Conservation (phyloP, 1,284 basidiomycete genomes). For the Macrocystidia cucumis region DNA sequence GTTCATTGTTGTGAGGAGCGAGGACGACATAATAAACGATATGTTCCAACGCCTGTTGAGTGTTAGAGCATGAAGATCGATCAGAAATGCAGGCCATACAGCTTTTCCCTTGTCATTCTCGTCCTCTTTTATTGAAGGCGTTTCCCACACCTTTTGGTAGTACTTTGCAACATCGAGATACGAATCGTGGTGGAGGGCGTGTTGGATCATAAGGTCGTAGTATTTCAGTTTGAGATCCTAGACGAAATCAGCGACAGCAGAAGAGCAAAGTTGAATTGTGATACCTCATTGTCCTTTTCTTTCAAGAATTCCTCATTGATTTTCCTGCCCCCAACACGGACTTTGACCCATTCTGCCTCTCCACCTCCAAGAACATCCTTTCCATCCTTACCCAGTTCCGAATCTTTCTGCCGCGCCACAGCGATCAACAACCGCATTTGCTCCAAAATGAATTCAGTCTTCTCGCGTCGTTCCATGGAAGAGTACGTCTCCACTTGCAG, state of each 20-base stretch:
- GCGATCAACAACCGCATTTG: slow-evolving; percentile 88
- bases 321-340: slow-evolving; percentile 88
- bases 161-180: slow-evolving; percentile 95
- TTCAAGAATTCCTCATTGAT: slow-evolving; percentile 93
- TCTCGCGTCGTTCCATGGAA: slow-evolving; percentile 96
- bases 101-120: slow-evolving; percentile 63
- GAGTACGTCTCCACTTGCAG: slow-evolving; percentile 99
- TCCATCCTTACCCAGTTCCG: slow-evolving; percentile 40
- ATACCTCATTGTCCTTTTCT: slow-evolving; percentile 80
- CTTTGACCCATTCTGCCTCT: slow-evolving; percentile 86
- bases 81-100: slow-evolving; percentile 35
- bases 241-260: background rate
- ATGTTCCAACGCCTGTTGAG: slow-evolving; percentile 74
- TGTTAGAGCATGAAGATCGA: slow-evolving; percentile 1
- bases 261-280: slow-evolving; percentile 6
- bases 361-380: slow-evolving; percentile 60
- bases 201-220: slow-evolving; percentile 95
- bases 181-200: slow-evolving; percentile 76
- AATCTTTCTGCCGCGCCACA: slow-evolving; percentile 68
- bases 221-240: slow-evolving; percentile 95
- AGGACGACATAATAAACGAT: slow-evolving; percentile 94
- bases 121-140: slow-evolving; percentile 84
- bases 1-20: slow-evolving; percentile 93
- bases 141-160: slow-evolving; percentile 96
- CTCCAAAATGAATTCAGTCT: slow-evolving; percentile 97